Evolutionary conservation across 192 early-diverging fungal genomes (phyloP).

Genomic region (Coemansia pectinata): DNA sequence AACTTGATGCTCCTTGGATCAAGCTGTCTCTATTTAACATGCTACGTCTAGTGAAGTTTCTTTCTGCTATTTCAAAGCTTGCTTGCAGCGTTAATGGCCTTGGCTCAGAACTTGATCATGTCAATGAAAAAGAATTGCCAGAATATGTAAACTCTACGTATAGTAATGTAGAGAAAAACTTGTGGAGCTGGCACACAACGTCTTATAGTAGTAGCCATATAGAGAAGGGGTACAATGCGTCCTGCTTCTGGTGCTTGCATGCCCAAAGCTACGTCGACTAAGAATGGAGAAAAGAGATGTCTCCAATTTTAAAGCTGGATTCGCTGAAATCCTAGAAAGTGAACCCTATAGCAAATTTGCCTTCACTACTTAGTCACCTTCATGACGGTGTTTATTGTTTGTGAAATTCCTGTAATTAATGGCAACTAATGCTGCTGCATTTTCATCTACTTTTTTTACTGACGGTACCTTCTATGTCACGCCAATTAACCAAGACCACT

Average conservation of each 20-base stretch:
- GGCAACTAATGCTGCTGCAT: background rate
- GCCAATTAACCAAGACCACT: too few relatives aligned
- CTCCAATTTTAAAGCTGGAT: background rate
- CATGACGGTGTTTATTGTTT: background rate
- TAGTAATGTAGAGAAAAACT: background rate
- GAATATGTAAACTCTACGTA: background rate
- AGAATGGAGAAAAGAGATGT: background rate
- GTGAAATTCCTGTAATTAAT: background rate
- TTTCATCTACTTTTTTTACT: background rate
- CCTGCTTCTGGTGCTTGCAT: background rate
- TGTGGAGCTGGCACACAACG: background rate
- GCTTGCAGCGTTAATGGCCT: background rate
- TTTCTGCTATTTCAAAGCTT: background rate
- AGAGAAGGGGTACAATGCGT: background rate
- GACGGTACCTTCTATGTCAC: background rate
- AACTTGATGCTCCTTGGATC: background rate
- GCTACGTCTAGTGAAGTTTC: background rate
- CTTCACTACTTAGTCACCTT: background rate
- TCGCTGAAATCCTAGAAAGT: background rate
- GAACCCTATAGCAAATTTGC: background rate
- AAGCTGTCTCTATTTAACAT: background rate
- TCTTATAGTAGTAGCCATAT: background rate
- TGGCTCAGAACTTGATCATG: background rate
- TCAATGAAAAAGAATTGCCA: background rate
- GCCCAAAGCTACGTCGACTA: background rate